Evolutionary conservation across 208 protist species (phyloP), one percentile per base, ranked within the genome.

Genomic region (Wallacemonas sp.): DNA sequence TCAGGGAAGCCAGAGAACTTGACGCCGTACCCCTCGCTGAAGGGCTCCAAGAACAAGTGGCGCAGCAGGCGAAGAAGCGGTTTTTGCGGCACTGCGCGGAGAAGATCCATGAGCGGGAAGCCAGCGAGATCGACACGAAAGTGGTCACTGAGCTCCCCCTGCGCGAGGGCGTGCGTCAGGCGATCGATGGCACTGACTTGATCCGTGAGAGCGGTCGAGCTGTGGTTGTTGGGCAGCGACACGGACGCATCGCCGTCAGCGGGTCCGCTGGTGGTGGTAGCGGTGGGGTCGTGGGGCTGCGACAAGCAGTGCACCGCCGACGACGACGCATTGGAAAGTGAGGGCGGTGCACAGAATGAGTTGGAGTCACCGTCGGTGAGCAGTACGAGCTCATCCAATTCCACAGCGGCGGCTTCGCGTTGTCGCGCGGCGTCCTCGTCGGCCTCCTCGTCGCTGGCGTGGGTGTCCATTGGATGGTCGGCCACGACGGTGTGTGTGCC

Each of bases 1-100:
- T 95, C 86, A 32, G 89, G 89, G 61, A 91, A 92, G 9, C 89
- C 85, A 21, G 86, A 86, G 59, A 87, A 88, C 26, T 60, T 54
- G 4, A 83, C 63, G 17, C 55, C 64, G 36, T 83, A 75, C 30
- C 87, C 87, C 10, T 85, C 83, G 8, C 76, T 74, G 13, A 74
- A 44, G 1, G 68, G 62, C 8, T 66, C 76, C 6, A 93, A 66
- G 48, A 73, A 90, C 17, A 91, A 53, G 33, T 63, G 76, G 13
- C 83, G 81, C 32, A 89, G 66, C n/a, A 93, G 77, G 10, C 71
- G 68, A 62, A 78, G 77, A 10, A 93, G 71, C 3, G 83, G 58
- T 21, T 61, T 15, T 29, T 78, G 74, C 8, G 83, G 81, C 12
- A 93, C 50, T 9, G 71, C 74, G 32, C 63, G 68, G 2, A 90